Evolutionary conservation across 2,329 filamentous ascomycete species (phyloP).

Genomic region (Eutypa lata): DNA sequence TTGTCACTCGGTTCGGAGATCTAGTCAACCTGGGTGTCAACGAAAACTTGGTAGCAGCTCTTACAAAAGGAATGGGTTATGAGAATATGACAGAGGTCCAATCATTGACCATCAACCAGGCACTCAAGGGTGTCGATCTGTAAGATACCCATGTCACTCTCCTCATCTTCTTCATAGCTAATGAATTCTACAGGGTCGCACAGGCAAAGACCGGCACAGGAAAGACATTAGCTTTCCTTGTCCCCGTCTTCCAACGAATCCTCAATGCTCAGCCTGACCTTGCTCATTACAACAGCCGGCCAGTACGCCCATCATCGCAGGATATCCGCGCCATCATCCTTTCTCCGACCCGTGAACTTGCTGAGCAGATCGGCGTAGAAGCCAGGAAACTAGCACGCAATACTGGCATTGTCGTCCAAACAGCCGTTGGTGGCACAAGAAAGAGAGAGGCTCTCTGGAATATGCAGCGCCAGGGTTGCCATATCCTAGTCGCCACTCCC

Average conservation of each 20-base stretch:
- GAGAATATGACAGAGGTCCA: conserved; percentile 92
- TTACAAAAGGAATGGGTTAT: conserved; percentile 72
- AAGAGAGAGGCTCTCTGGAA: conserved; percentile 66
- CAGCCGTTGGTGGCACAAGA: conserved; percentile 88
- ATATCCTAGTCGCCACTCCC: conserved; percentile 86
- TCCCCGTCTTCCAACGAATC: conserved; percentile 81
- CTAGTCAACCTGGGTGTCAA: conserved; percentile 53
- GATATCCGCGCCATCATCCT: conserved; percentile 70
- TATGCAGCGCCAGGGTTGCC: conserved; percentile 74
- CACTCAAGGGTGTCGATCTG: conserved; percentile 79
- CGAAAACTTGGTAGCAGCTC: conserved; percentile 60
- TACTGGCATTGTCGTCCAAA: conserved; percentile 66
- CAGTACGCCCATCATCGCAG: conserved; percentile 36
- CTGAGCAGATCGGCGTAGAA: conserved; percentile 77
- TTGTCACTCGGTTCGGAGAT: conserved; percentile 41
- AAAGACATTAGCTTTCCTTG: conserved; percentile 90
- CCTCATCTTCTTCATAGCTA: conserved; percentile 1
- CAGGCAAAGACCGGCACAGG: conserved; percentile 97
- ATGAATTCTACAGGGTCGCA: conserved; percentile 59
- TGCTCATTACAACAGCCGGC: conserved; percentile 41
- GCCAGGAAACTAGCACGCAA: conserved; percentile 63
- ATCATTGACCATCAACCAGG: conserved; percentile 74
- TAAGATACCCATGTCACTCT: conserved; percentile 41
- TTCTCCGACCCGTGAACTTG: conserved; percentile 78
- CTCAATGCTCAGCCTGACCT: conserved; percentile 62